Evolutionary conservation across 2,329 filamentous ascomycete genomes (phyloP), one percentile per base, ranked within the genome.

Genomic region (Aspergillus sp.): DNA sequence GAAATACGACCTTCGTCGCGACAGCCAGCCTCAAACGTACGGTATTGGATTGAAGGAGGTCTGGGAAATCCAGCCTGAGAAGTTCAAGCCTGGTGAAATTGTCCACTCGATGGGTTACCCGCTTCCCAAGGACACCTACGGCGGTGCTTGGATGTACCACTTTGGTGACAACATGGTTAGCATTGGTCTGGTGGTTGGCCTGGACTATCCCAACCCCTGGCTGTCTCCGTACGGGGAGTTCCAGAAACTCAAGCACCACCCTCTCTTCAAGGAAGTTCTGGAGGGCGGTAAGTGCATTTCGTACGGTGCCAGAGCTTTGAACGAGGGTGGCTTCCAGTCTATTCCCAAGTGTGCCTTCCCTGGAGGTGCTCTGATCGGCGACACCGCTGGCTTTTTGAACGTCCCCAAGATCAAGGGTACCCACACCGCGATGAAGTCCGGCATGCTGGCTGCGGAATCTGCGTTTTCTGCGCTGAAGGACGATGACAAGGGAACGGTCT

Each of bases 141-240:
- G 94, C 61, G 94, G 94, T 60, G 91, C 89, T n/a, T 99, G 91
- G 87, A 92, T 99, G 89, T 99, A 99, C 69, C 94, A 99, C 73
- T 99, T 97, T 72, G 94, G 92, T 34, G 93, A 99, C 64, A 99
- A 97, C 73, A 83, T 97, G 64, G 93, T 99, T 55, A 91, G 87
- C 61, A 81, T 99, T 51, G 94, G 94, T 20, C 80, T 97, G 16
- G 94, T 99, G 10, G 89, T 95, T 34, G 92, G 92, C 20, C 81
- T 99, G 49, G 94, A 99, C 78, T 99, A 99, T 71, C 81, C 89
- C 40, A 99, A 99, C 74, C 94, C 94, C 0, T 99, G 93, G 91
- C 76, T 97, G 50, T 94, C 92, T 3, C 94, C 94, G 0, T 99
- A 97, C 70, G 84, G 86, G 53, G 94, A 99, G 71, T 99, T 99